Evolutionary conservation across 2,329 filamentous ascomycete species (phyloP).

Genomic region (Diaporthe australafricana): DNA sequence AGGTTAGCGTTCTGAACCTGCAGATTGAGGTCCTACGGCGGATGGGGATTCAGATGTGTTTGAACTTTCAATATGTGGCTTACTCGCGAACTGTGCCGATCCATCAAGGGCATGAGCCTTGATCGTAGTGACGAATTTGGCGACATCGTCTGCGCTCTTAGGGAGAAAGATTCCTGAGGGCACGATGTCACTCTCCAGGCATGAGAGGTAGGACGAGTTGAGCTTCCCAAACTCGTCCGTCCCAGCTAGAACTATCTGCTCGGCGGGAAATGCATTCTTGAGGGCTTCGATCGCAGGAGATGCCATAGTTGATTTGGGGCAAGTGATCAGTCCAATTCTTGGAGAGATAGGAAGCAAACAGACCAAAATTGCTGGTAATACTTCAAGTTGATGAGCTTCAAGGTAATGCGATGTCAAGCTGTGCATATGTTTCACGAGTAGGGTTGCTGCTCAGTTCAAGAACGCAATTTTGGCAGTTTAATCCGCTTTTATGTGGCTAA

Average conservation of each 20-base stretch:
- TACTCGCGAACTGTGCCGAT: conserved; percentile 46
- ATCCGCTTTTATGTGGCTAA: no score
- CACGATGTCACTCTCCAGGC: conserved; percentile 34
- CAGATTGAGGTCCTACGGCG: no score
- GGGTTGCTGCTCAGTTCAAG: no score
- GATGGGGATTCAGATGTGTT: background rate
- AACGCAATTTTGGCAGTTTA: no score
- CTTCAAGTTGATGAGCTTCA: background rate
- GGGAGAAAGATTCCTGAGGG: conserved; percentile 38
- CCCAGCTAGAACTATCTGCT: conserved; percentile 22
- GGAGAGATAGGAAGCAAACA: background rate
- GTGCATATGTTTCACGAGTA: no score
- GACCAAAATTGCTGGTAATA: background rate
- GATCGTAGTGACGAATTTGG: conserved; percentile 34
- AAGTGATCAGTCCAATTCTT: background rate
- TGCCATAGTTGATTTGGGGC: background rate
- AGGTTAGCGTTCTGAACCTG: background rate
- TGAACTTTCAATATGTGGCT: background rate
- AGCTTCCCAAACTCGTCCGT: conserved; percentile 29
- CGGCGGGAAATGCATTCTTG: background rate
- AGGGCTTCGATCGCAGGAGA: background rate
- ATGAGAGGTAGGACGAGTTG: conserved; percentile 38
- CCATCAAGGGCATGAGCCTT: conserved; percentile 28
- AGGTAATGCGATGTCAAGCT: no score
- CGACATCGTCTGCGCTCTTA: conserved; percentile 34